phyloP scores from a whole-genome alignment of 2,329 filamentous ascomycete genomes.

The Diplodia corticola region DNA sequence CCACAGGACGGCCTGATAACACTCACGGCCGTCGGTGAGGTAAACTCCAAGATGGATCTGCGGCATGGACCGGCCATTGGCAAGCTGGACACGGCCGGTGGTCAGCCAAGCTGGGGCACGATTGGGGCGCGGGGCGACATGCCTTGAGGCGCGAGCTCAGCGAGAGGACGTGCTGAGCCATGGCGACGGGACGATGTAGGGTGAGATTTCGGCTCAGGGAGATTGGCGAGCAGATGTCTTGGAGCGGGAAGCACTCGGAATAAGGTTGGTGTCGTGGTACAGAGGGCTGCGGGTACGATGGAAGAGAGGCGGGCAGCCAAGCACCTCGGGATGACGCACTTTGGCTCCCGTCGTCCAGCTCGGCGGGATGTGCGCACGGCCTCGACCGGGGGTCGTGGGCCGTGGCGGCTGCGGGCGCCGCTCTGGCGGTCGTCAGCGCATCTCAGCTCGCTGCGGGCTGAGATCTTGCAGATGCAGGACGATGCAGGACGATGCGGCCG shows the following conservation, averaged over 20 bases:
- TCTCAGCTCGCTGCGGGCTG: constrained; percentile 12
- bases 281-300: constrained; percentile 25
- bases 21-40: constrained; percentile 65
- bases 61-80: constrained; percentile 68
- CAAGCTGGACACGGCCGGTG: constrained; percentile 40
- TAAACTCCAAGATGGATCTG: constrained; percentile 74
- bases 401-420: constrained; percentile 2
- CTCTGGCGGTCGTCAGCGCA: not conserved
- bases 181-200: constrained; percentile 4
- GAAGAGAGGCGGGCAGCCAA: constrained; percentile 1
- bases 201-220: constrained; percentile 8
- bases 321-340: constrained; percentile 17
- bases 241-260: constrained; percentile 27
- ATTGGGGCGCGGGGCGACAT: constrained; percentile 23
- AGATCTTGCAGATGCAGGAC: not conserved
- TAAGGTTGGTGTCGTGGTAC: constrained; percentile 31
- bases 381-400: not conserved
- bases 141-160: constrained; percentile 47
- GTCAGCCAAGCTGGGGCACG: constrained; percentile 29
- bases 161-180: constrained; percentile 34
- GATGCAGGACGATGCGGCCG: not conserved
- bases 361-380: not conserved
- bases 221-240: constrained; percentile 22
- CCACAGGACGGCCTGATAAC: constrained; percentile 57
- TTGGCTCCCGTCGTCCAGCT: constrained; percentile 3